Evolutionary conservation across 257 asterid genomes (phyloP), one percentile per base, ranked within the genome.

Genomic region (Jaltomata sinuosa): DNA sequence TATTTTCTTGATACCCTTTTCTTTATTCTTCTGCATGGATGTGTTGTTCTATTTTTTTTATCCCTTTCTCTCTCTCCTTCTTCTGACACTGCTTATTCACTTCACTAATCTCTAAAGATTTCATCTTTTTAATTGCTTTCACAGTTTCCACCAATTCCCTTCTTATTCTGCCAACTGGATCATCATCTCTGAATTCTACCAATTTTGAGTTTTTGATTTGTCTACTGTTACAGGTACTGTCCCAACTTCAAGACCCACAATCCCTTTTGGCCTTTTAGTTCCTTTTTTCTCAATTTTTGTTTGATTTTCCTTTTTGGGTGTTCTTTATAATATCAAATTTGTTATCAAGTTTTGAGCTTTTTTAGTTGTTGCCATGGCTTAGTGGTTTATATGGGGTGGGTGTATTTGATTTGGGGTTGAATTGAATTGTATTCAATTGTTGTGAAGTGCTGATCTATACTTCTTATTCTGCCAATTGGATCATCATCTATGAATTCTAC

Each of bases 21-120:
- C 12, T 74, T 45, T 74, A 74, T 74, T 45, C 59, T 74, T 45
- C 59, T 74, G 80, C 80, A 74, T 74, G 80, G 80, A 74, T 45
- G 80, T 45, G 36, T 68, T 32, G 3, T 31, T 36, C 78, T 67
- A 10, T 18, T 34, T 67, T 32, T 67, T 42, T 65, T 29, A 31
- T 12, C 50, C 21, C 34, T n/a, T 22, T 21, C 6, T 11, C 1
- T 22, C 55, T 40, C 7, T 14, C 53, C 19, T 42, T 11, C 2
- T 27, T 76, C 81, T 76, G 81, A 76, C 81, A 76, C 62, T 76
- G 61, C 62, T 6, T 76, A 76, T 34, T 27, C 81, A 76, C 81
- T 76, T 76, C 61, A 76, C 81, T 27, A 29, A 76, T 76, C 81
- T 76, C 81, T 27, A 49, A 76, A 76, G 81, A 47, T 76, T 76